A percentile compares a stretch with the other conserved stretches of the same genome.
These are phyloP conservation scores for Stylonectria norvegica DNA, from an alignment of 2,329 filamentous ascomycete genomes.

Conservation along the genomic window DNA sequence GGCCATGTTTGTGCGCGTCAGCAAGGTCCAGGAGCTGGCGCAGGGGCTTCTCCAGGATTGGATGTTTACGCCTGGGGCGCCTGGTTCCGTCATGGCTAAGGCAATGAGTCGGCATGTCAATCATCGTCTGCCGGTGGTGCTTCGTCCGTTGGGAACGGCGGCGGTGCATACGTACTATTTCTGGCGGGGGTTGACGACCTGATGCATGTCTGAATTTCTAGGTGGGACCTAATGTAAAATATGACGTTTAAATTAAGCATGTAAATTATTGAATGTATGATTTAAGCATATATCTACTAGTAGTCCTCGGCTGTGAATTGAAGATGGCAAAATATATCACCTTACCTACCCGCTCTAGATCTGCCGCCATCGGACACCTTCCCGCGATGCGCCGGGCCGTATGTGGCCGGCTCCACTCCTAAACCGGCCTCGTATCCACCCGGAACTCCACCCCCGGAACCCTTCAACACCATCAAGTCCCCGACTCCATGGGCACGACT, in stretches of 20 bases:
- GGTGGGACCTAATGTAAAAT: no score
- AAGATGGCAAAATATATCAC: no score
- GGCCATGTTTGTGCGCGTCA: conserved; percentile 37
- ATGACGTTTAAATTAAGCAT: no score
- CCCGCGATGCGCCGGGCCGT: conserved; percentile 9
- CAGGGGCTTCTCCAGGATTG: conserved; percentile 46
- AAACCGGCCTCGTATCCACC: no score
- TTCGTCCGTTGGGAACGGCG: conserved; percentile 31
- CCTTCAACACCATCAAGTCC: no score
- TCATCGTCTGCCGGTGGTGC: conserved; percentile 27
- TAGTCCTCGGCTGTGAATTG: no score
- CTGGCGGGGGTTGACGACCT: conserved; percentile 14
- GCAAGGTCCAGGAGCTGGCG: conserved; percentile 38
- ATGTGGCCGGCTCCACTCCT: no score
- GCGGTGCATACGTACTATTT: conserved; percentile 29
- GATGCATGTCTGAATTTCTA: conserved; percentile 1
- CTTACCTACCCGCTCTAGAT: no score
- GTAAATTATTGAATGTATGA: no score
- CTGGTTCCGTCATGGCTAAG: conserved; percentile 40
- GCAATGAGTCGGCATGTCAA: conserved; percentile 31
- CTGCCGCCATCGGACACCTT: conserved; percentile 3
- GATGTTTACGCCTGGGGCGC: conserved; percentile 46
- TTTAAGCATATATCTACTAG: no score
- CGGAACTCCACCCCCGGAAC: background rate
- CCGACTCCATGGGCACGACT: conserved; percentile 5